Evolutionary conservation across 805 yeast species (phyloP).

Genomic region (Candida pseudofarinosa): DNA sequence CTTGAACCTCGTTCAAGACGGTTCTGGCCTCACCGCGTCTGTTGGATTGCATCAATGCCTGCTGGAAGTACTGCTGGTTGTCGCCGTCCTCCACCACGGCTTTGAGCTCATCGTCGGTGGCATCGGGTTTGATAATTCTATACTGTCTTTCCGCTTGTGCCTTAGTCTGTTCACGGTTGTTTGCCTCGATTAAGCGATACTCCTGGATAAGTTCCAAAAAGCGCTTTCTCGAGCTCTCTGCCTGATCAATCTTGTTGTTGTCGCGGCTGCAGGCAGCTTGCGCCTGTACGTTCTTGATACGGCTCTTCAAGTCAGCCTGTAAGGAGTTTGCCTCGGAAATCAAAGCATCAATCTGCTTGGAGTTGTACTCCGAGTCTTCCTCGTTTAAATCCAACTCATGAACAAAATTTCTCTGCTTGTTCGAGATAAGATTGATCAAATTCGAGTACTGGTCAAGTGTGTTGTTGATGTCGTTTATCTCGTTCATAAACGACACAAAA

Average conservation of each 20-base stretch:
- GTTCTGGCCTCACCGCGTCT: slow-evolving; percentile 94
- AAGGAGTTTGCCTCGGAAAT: slow-evolving; percentile 75
- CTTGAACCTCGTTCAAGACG: slow-evolving; percentile 92
- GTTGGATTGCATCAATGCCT: slow-evolving; percentile 81
- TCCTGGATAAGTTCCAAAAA: slow-evolving; percentile 84
- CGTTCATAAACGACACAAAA: slow-evolving; percentile 43
- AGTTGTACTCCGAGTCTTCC: slow-evolving; percentile 50
- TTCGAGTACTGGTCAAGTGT: slow-evolving; percentile 39
- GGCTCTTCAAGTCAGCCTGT: slow-evolving; percentile 68
- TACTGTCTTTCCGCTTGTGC: slow-evolving; percentile 91
- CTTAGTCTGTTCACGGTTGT: slow-evolving; percentile 78
- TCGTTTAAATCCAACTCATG: slow-evolving; percentile 40
- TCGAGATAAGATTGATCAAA: slow-evolving; percentile 35
- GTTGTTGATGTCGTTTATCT: slow-evolving; percentile 40
- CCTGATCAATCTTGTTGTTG: slow-evolving; percentile 81
- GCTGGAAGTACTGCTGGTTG: slow-evolving; percentile 90
- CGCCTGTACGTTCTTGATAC: slow-evolving; percentile 74
- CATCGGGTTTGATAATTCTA: slow-evolving; percentile 82
- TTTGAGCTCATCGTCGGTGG: slow-evolving; percentile 76
- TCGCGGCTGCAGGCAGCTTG: slow-evolving; percentile 56
- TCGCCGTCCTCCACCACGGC: slow-evolving; percentile 82
- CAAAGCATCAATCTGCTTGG: slow-evolving; percentile 72
- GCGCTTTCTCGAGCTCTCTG: slow-evolving; percentile 79
- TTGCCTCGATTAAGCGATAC: slow-evolving; percentile 81
- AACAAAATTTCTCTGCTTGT: slow-evolving; percentile 37